Evolutionary conservation across 2,329 filamentous ascomycete genomes (phyloP).

Genomic region (Aspergillus fumigatus): DNA sequence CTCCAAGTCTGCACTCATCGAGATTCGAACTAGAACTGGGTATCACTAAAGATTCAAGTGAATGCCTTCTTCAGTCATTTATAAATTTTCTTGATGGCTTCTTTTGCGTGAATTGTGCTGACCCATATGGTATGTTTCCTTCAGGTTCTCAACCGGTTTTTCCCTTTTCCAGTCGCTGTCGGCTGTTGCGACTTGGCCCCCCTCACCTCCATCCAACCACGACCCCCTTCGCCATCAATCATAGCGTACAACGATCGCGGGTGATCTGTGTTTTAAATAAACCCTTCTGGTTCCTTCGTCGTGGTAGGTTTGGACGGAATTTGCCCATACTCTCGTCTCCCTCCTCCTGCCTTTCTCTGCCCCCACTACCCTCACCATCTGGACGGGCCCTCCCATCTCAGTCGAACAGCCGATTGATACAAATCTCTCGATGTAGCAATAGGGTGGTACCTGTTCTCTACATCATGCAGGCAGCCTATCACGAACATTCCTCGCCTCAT

Average conservation of each 20-base stretch:
- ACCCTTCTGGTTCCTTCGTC: constrained; percentile 23
- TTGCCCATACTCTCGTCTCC: constrained; percentile 23
- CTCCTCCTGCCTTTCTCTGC: constrained; percentile 20
- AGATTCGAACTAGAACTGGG: constrained; percentile 21
- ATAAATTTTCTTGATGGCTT: constrained; percentile 13
- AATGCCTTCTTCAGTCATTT: constrained; percentile 11
- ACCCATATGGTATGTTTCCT: constrained; percentile 16
- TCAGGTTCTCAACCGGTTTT: constrained; percentile 23
- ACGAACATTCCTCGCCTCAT: constrained; percentile 32
- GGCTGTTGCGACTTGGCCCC: constrained; percentile 32
- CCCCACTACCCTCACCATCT: constrained; percentile 23
- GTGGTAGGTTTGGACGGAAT: constrained; percentile 37
- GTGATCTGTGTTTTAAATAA: constrained; percentile 28
- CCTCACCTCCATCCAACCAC: constrained; percentile 23
- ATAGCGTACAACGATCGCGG: constrained; percentile 27
- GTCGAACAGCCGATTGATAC: constrained; percentile 31
- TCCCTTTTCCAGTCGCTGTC: constrained; percentile 30
- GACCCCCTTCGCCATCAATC: constrained; percentile 25
- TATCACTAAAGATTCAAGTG: constrained; percentile 15
- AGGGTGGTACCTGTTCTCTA: constrained; percentile 23
- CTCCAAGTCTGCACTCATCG: constrained; percentile 25
- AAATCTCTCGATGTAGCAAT: constrained; percentile 29
- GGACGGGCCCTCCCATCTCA: constrained; percentile 17
- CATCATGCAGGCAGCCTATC: constrained; percentile 32
- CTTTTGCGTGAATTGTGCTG: constrained; percentile 21